Base-by-base conservation (phyloP, 2,329 filamentous ascomycete species). In the Colletotrichum shisoi region DNA sequence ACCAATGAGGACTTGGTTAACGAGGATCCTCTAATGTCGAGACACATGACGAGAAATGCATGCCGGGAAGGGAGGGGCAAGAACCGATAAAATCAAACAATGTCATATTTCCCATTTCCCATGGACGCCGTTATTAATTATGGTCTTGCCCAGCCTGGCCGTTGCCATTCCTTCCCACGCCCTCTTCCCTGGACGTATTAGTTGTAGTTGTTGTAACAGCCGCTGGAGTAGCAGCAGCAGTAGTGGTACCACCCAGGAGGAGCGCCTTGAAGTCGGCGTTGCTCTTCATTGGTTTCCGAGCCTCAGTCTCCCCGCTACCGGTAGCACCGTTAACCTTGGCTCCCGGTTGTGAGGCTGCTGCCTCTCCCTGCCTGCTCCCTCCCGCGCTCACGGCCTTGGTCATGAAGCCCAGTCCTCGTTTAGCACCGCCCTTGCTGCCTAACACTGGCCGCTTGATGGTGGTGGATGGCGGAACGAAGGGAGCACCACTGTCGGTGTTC, bases 241-340 rank as follows among this genome's bases (percentile, higher is more conserved):
- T 52, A 53, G 17, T 37, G 15, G 34, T 39, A 39, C 51, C 24
- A 19, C 68, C 71, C 8, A 84, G 71, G 60, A 85, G 81, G 73
- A 85, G 76, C n/a, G 84, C 82, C 74, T 84, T 86, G 71, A 87
- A 87, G 72, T 87, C 85, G 2, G 83, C 83, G 74, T 87, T 87
- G 71, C 80, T 86, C 77, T 84, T 86, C 70, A 74, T 75, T 19
- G 75, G 71, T 56, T 76, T 71, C 31, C 52, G 44, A 21, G 39
- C 27, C 24, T 70, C 59, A 12, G 72, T 72, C 40, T 69, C 71
- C 13, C 70, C 71, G 57, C 64, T 68, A 52, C 66, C 63, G 39
- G 70, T 34, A 9, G 31, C 67, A 24, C 75, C 75, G 52, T 79
- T 74, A 40, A 69, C 60, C 72, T 74, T 73, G 12, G 21, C 56